Percentiles rank a stretch among this genome's conserved stretches.
phyloP scores from a whole-genome alignment of 768 basidiomycete genomes.

The Agaricus bisporus region DNA sequence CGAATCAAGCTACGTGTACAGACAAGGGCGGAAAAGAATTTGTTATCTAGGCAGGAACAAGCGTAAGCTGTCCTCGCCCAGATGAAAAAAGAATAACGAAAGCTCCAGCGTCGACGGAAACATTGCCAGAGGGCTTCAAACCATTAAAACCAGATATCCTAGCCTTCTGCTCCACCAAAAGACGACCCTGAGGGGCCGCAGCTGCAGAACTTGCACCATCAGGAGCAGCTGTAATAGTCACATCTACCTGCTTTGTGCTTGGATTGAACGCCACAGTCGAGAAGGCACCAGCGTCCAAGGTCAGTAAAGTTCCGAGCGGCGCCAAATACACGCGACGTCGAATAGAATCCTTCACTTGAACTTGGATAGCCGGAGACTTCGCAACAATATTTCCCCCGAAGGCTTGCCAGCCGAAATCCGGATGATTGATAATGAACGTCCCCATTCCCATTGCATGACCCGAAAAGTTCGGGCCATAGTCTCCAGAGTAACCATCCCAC shows the following conservation, averaged over 20 bases:
- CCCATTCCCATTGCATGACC: conserved; percentile 46
- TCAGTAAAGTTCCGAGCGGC: conserved; percentile 38
- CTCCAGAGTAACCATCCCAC: conserved; percentile 55
- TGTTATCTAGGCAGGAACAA: conserved; percentile 13
- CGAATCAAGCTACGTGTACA: background rate
- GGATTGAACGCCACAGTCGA: conserved; percentile 35
- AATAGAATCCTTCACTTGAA: conserved; percentile 40
- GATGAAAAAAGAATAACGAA: conserved; percentile 36
- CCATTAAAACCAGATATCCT: conserved; percentile 28
- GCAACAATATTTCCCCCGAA: conserved; percentile 44
- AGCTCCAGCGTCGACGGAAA: conserved; percentile 39
- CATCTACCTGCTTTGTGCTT: conserved; percentile 26
- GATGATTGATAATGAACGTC: conserved; percentile 43
- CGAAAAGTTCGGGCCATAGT: conserved; percentile 56
- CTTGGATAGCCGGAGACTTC: conserved; percentile 34
- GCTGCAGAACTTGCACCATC: conserved; percentile 36
- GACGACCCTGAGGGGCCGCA: conserved; percentile 36
- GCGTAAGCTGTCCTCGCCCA: conserved; percentile 31
- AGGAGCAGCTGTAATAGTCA: conserved; percentile 35
- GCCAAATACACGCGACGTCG: conserved; percentile 48
- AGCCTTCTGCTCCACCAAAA: conserved; percentile 40
- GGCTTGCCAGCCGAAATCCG: conserved; percentile 57
- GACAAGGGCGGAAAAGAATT: background rate
- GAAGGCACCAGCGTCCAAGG: conserved; percentile 49
- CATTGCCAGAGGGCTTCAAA: conserved; percentile 31